Base-by-base conservation (phyloP, 768 basidiomycete genomes). In the Mycena chlorophos region DNA sequence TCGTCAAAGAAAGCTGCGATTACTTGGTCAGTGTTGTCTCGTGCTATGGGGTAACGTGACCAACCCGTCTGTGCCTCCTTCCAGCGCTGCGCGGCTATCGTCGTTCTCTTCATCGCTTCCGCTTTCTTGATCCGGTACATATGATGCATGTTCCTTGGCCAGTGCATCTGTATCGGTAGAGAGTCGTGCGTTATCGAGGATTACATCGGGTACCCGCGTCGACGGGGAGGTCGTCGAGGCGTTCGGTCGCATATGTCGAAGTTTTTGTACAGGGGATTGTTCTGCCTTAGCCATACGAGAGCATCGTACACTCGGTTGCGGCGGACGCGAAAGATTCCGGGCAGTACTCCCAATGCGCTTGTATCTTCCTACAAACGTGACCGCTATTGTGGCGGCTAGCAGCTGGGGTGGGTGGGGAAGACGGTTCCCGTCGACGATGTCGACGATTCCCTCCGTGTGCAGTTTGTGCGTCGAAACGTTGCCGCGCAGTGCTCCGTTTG, bases 381-480 rank as follows among this genome's bases (percentile, higher is more conserved):
- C 57, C 0, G 63, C 61, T 13, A 75, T 67, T 0, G 66, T 58
- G 5, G 68, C 54, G 1, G 69, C 60, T 10, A 76, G 53, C 0
- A 69, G 38, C 0, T 12, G 3, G 6, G 58, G 31, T 2, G 62
- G 64, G 5, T 55, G 60, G 5, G 73, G 71, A 54, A 73, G 50
- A 3, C 63, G 8, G 3, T 62, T 37, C 0, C 69, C 70, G 14
- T 61, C 30, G 2, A 71, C 10, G 63, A 73, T 67, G 17, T 55
- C 40, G 0, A 50, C 56, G 0, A 75, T 60, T 0, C 57, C 62
- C 1, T 51, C 20, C 0, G 49, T 54, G 29, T 69, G 63, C 12
- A 71, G 53, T 1, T 52, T 23, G 39, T 68, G 72, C 10, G 69
- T 70, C 0, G 68, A 71, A 0, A 77, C 71, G 49, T 74, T 77